Conservation (phyloP, 805 yeast species). For the Candida quercuum region DNA sequence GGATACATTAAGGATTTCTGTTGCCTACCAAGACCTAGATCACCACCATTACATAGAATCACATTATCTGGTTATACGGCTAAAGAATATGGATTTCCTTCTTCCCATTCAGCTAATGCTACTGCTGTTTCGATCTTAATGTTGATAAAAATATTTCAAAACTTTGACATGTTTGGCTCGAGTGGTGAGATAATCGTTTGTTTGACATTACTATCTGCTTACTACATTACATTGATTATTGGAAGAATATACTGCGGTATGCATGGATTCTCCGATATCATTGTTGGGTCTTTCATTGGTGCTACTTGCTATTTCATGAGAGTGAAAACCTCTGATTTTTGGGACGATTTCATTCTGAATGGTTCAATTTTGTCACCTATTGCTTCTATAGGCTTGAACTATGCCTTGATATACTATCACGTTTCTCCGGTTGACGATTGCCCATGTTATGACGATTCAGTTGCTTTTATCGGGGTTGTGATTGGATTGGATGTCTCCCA, state of each 20-base stretch:
- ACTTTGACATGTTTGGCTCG: conserved; percentile 7
- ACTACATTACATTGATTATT: conserved; percentile 58
- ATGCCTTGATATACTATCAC: conserved; percentile 58
- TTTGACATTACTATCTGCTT: conserved; percentile 29
- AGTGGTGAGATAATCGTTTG: conserved; percentile 9
- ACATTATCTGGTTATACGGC: conserved; percentile 90
- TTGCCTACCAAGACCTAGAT: conserved; percentile 87
- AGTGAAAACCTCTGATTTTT: conserved; percentile 29
- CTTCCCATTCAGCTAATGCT: conserved; percentile 93
- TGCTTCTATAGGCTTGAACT: conserved; percentile 32
- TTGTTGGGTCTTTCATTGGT: conserved; percentile 65
- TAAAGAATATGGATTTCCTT: conserved; percentile 92
- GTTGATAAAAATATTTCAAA: conserved; percentile 19
- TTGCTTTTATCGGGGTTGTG: conserved; percentile 86
- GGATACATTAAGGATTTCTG: conserved; percentile 80
- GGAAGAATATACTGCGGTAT: conserved; percentile 95
- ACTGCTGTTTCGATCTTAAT: conserved; percentile 66
- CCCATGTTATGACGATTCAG: conserved; percentile 94
- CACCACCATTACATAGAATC: conserved; percentile 88
- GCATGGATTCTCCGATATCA: conserved; percentile 88
- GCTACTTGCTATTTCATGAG: conserved; percentile 44
- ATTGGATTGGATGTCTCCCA: conserved; percentile 59
- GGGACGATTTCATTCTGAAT: conserved; percentile 41
- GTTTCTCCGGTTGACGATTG: conserved; percentile 88
- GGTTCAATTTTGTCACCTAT: conserved; percentile 29